Base-by-base conservation (phyloP, 1,284 basidiomycete genomes). In the Boletus sp. region DNA sequence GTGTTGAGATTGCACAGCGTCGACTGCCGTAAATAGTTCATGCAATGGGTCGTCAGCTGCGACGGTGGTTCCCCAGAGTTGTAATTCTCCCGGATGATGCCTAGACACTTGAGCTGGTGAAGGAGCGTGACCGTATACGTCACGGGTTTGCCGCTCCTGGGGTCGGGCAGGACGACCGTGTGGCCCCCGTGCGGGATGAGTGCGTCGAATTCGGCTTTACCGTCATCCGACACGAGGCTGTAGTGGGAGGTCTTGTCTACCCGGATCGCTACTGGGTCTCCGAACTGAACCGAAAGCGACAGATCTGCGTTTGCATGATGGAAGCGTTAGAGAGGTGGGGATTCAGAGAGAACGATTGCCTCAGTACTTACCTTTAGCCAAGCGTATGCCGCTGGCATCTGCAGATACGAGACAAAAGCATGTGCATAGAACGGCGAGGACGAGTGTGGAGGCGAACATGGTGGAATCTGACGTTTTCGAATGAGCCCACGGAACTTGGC, bases 11-110 rank as follows among this genome's bases (percentile, higher is more conserved):
- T 51, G 41, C 48, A 51, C 36, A 55, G 8, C 5, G 40, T 51
- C 6, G 53, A 57, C 42, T 55, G 46, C 13, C 52, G 52, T 22
- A 54, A 34, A 13, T 57, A 57, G 17, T 51, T 54, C 33, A 54
- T 37, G 35, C 53, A 57, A n/a, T 54, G 54, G 20, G 33, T 41
- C 20, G 51, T 54, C 23, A 44, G 39, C 14, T 17, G 55, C 8
- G 55, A 54, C 2, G 47, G 41, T 4, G 51, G 42, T 8, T 39
- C 44, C 3, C 41, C 27, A 3, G 53, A 38, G 8, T 23, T 26
- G 5, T 19, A 55, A 17, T 43, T 55, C 13, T 57, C 51, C 4
- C 53, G 51, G 40, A 55, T 42, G 43, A 55, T 52, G 4, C 56
- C 52, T 10, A 55, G 43, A 23, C 52, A 55, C 20, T 46, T 44